Percentiles rank a stretch among this genome's conserved stretches.
phyloP scores from a whole-genome alignment of 345 rosid genomes.

The Schrenkiella parvula region DNA sequence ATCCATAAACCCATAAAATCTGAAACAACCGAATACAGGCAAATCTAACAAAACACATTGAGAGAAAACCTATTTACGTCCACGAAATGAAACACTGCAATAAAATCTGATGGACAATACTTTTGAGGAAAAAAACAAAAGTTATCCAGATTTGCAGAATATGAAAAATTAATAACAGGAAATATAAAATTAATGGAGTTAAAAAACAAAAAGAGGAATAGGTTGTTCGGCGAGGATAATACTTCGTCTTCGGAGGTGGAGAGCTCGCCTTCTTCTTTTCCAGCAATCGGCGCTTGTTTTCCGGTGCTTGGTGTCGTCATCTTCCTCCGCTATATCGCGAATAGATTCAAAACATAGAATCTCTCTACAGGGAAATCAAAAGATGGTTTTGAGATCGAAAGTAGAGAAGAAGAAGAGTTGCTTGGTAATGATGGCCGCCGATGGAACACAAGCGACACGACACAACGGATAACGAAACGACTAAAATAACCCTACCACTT shows the following conservation, averaged over 20 bases:
- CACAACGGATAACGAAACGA: slow-evolving; percentile 7
- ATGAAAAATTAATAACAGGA: not conserved
- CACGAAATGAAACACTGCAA: not conserved
- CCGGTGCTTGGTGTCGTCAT: slow-evolving; percentile 28
- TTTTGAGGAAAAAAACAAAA: not conserved
- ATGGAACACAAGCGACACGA: not conserved
- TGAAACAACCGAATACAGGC: not conserved
- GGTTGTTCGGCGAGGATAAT: not conserved
- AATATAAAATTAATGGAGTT: not conserved
- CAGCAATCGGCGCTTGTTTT: slow-evolving; percentile 7
- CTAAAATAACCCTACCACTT: not conserved
- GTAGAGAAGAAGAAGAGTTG: not conserved
- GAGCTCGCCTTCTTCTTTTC: slow-evolving; percentile 87
- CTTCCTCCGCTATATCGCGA: not conserved
- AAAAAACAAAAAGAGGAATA: not conserved
- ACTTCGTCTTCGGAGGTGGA: slow-evolving; percentile 64
- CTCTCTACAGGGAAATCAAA: not conserved
- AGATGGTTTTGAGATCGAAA: not conserved
- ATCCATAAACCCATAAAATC: not conserved
- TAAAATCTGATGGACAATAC: not conserved
- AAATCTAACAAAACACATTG: not conserved
- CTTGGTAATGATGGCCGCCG: slow-evolving; percentile 16
- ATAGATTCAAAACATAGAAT: not conserved
- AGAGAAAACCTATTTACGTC: not conserved
- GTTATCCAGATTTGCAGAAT: not conserved